Percentiles rank a stretch among this genome's conserved stretches.
Conservation (phyloP, 306 rosid species). For the Arachis stenosperma region DNA sequence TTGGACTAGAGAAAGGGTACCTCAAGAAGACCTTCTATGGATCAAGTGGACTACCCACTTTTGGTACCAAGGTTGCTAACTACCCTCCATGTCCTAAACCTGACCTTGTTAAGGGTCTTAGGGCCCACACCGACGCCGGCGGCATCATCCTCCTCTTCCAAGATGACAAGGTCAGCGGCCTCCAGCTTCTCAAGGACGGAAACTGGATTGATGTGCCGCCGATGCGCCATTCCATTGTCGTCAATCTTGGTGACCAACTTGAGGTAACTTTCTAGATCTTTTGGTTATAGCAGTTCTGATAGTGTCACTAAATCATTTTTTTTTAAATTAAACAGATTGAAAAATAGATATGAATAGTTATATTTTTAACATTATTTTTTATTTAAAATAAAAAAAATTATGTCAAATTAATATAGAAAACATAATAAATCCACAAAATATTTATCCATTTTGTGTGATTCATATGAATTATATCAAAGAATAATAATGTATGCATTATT, state of each 20-base stretch:
- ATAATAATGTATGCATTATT: no score
- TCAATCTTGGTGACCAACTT: constrained; percentile 89
- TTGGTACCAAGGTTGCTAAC: constrained; percentile 90
- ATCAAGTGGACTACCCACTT: constrained; percentile 72
- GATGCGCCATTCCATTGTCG: constrained; percentile 81
- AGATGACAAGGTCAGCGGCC: constrained; percentile 89
- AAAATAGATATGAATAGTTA: no score
- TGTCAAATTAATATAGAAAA: no score
- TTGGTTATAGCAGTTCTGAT: no score
- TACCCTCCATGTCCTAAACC: constrained; percentile 92
- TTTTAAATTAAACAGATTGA: no score
- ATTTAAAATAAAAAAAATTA: no score
- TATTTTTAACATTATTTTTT: no score
- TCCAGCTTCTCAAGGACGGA: constrained; percentile 81
- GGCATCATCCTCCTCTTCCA: constrained; percentile 89
- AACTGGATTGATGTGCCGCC: constrained; percentile 91
- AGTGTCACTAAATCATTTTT: no score
- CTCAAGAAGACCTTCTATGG: constrained; percentile 77
- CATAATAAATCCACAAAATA: background rate
- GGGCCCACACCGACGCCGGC: constrained; percentile 95
- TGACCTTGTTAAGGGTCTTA: constrained; percentile 83
- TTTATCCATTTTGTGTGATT: constrained; percentile 9
- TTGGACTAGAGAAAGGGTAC: constrained; percentile 81
- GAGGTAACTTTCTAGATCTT: constrained; percentile 55
- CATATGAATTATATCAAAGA: background rate